phyloP scores from a whole-genome alignment of 768 basidiomycete species.

The Psilocybe azurescens region DNA sequence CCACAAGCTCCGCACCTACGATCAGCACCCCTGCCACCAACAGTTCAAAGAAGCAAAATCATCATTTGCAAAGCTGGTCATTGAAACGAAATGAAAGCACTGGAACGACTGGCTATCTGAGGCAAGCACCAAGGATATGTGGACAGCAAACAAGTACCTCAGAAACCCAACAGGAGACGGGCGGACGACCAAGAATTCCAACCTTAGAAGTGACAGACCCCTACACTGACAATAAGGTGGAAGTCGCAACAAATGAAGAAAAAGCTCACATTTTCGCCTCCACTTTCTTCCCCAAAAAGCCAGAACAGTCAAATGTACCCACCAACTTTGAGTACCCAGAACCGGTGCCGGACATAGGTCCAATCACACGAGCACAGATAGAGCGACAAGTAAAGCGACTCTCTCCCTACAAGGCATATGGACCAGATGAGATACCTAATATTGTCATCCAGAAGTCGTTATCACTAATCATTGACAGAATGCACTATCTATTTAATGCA shows the following conservation, averaged over 20 bases:
- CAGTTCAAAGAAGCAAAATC: constrained; percentile 12
- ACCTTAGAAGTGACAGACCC: constrained; percentile 18
- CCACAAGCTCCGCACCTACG: neutral
- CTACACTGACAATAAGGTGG: constrained; percentile 13
- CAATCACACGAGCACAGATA: constrained; percentile 12
- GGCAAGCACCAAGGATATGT: constrained; percentile 5
- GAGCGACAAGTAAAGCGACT: neutral
- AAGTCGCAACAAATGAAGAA: constrained; percentile 9
- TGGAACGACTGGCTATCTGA: constrained; percentile 33
- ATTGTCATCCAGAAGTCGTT: constrained; percentile 22
- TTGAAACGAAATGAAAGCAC: constrained; percentile 24
- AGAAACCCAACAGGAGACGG: constrained; percentile 24
- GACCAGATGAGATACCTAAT: constrained; percentile 33
- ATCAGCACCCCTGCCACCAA: constrained; percentile 28
- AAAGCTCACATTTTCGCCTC: constrained; percentile 15
- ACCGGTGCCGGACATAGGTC: constrained; percentile 3
- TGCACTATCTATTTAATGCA: constrained; percentile 22
- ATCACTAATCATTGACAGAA: constrained; percentile 13
- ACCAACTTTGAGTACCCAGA: constrained; percentile 5
- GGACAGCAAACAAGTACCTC: constrained; percentile 27
- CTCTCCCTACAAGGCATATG: constrained; percentile 23
- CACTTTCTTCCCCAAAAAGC: constrained; percentile 20
- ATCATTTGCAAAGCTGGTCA: constrained; percentile 18
- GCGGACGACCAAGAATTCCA: constrained; percentile 28
- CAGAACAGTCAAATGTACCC: neutral